phyloP scores from a whole-genome alignment of 2,329 filamentous ascomycete species.

The Diplodia sapinea region DNA sequence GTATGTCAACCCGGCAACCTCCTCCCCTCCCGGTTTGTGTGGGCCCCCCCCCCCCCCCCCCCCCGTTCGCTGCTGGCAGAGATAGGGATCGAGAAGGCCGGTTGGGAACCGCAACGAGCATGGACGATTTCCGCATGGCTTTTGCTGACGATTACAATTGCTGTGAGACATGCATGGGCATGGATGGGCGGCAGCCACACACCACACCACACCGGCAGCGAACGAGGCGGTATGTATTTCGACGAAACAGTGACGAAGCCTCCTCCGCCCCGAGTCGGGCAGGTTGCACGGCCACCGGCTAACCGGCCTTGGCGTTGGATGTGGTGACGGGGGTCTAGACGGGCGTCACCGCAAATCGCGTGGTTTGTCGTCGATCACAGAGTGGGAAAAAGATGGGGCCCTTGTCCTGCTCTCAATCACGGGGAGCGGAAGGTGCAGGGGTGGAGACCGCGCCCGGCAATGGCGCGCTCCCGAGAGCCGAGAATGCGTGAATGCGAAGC shows the following conservation, averaged over 20 bases:
- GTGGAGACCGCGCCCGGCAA: constrained; percentile 3
- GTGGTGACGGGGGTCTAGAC: neutral
- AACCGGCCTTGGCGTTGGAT: neutral
- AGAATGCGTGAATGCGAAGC: neutral
- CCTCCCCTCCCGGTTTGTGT: too few species aligned
- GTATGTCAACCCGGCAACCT: too few species aligned
- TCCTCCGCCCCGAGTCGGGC: neutral
- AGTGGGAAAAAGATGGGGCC: neutral
- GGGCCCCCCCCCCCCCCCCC: too few species aligned
- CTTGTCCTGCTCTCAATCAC: neutral
- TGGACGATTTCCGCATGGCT: neutral
- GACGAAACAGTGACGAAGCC: neutral
- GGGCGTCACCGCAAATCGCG: constrained; percentile 2
- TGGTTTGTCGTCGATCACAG: neutral
- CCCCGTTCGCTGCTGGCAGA: neutral
- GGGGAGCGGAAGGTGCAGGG: constrained; percentile 13
- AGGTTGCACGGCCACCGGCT: neutral
- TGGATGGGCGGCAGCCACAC: neutral
- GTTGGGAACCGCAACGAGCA: neutral
- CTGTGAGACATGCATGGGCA: neutral
- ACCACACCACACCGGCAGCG: neutral
- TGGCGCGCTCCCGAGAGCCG: constrained; percentile 15
- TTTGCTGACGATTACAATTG: neutral
- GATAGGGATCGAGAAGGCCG: neutral
- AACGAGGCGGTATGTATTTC: neutral